phyloP scores from a whole-genome alignment of 164 flowering plant species.

The Nelumbo lutea region DNA sequence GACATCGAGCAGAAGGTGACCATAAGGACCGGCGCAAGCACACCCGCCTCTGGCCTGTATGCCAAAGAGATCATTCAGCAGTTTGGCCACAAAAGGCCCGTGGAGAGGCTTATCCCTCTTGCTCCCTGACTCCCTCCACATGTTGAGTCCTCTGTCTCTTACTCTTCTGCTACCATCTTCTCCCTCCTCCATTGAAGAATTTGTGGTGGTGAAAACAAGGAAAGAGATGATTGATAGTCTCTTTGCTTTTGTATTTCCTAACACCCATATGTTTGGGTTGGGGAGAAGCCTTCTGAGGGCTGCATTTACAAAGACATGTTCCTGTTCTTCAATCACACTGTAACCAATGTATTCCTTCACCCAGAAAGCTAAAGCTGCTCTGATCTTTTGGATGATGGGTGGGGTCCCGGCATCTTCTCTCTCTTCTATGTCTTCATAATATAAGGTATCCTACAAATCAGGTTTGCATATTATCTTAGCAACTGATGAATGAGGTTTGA shows the following conservation, averaged over 20 bases:
- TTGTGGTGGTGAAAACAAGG: constrained; percentile 40
- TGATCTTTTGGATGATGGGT: constrained; percentile 6
- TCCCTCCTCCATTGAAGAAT: constrained; percentile 1
- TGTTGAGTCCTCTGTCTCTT: constrained; percentile 10
- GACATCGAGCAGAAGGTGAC: constrained; percentile 50
- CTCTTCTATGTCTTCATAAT: constrained; percentile 61
- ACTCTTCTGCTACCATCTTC: background rate
- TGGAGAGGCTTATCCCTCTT: constrained; percentile 59
- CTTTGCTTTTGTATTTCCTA: constrained; percentile 52
- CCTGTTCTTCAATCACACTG: constrained; percentile 39
- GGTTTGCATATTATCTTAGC: background rate
- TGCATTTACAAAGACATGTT: constrained; percentile 26
- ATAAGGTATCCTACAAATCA: constrained; percentile 62
- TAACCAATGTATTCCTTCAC: constrained; percentile 76
- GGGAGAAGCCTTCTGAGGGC: constrained; percentile 49
- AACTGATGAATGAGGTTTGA: background rate
- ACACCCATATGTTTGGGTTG: constrained; percentile 31
- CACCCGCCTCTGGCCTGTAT: constrained; percentile 88
- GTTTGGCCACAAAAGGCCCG: constrained; percentile 68
- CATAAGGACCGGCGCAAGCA: constrained; percentile 91
- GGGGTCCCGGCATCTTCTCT: constrained; percentile 81
- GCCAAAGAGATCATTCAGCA: constrained; percentile 84
- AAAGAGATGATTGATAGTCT: constrained; percentile 74
- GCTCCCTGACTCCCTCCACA: constrained; percentile 45
- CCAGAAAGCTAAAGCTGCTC: constrained; percentile 81